phyloP scores from a whole-genome alignment of 805 yeast genomes.

The Teunomyces gatunensis region DNA sequence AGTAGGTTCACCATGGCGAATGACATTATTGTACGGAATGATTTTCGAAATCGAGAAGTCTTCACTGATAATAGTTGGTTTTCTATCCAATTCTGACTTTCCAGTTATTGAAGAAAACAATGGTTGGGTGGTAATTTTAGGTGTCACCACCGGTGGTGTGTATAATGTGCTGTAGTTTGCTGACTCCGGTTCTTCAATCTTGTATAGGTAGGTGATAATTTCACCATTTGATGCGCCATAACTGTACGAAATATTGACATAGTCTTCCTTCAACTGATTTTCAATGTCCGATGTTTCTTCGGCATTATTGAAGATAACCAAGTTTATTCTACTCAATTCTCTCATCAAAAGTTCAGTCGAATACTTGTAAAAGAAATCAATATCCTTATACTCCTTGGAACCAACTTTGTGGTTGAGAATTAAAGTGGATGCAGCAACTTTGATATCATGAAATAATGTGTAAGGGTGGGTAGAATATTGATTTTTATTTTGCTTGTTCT shows the following conservation, averaged over 20 bases:
- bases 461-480: conserved; percentile 49
- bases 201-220: conserved; percentile 40
- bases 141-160: conserved; percentile 22
- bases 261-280: conserved; percentile 52
- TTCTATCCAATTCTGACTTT: conserved; percentile 72
- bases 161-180: conserved; percentile 15
- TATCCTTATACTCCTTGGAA: conserved; percentile 43
- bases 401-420: conserved; percentile 51
- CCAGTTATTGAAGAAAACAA: conserved; percentile 72
- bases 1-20: conserved; percentile 20
- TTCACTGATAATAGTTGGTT: conserved; percentile 66
- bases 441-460: conserved; percentile 64
- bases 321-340: conserved; percentile 51
- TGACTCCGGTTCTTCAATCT: conserved; percentile 29
- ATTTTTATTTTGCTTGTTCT: conserved; percentile 34
- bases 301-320: conserved; percentile 16
- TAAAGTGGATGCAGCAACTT: conserved; percentile 49
- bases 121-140: conserved; percentile 66
- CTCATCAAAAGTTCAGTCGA: conserved; percentile 61
- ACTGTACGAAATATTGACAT: conserved; percentile 53
- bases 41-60: conserved; percentile 67
- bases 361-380: conserved; percentile 63
- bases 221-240: conserved; percentile 60
- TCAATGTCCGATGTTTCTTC: conserved; percentile 36
- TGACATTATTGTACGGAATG: conserved; percentile 44